phyloP scores from a whole-genome alignment of 2,329 filamentous ascomycete species.

The Botrytis pseudocinerea region DNA sequence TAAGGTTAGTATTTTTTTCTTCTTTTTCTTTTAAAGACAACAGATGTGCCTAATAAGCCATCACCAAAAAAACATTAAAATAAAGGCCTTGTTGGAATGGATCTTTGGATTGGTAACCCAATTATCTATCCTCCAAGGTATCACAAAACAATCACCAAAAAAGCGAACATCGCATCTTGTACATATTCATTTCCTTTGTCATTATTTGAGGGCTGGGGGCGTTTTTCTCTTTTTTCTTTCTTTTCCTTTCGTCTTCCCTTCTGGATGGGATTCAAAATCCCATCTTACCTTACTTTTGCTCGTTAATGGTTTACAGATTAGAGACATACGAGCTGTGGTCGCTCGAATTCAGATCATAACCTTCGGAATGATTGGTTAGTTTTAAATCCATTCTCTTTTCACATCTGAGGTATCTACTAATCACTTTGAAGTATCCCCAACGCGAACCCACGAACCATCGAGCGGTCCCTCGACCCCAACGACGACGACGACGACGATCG shows the following conservation, averaged over 20 bases:
- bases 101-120: constrained; percentile 19
- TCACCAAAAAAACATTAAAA: constrained; percentile 22
- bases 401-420: not conserved
- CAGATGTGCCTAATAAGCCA: constrained; percentile 19
- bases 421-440: not conserved
- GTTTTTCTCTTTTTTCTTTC: not conserved
- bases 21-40: constrained; percentile 14
- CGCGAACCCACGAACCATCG: not conserved
- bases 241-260: too few relatives aligned
- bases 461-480: not conserved
- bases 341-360: not conserved
- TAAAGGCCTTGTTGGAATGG: constrained; percentile 17
- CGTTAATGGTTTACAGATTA: constrained; percentile 23
- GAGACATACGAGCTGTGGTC: constrained; percentile 19
- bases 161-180: constrained; percentile 23
- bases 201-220: not conserved
- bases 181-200: constrained; percentile 13
- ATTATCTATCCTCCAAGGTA: constrained; percentile 12
- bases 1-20: constrained; percentile 8
- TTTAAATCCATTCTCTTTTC: not conserved
- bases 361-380: not conserved
- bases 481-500: not conserved
- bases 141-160: constrained; percentile 24
- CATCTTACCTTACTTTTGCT: constrained; percentile 4
- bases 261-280: too few relatives aligned